These are phyloP conservation scores for Zelopaecilomyces penicillatus DNA, from an alignment of 2,329 filamentous ascomycete genomes.

Conservation along the genomic window DNA sequence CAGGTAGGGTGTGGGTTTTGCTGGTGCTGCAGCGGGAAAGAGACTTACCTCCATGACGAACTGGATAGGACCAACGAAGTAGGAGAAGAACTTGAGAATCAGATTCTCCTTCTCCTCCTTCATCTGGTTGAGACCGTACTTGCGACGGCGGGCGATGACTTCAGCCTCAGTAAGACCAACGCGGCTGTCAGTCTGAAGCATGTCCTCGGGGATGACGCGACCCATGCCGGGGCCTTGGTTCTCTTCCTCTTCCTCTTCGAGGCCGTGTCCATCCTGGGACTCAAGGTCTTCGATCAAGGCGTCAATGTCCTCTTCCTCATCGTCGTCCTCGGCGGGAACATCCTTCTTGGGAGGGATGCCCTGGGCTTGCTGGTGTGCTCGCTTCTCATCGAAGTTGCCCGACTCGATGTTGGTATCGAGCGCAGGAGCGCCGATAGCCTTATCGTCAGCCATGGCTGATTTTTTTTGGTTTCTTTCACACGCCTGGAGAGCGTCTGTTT, in stretches of 20 bases:
- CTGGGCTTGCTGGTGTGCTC: conserved; percentile 24
- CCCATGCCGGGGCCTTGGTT: conserved; percentile 42
- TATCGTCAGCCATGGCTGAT: conserved; percentile 45
- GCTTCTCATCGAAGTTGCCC: conserved; percentile 59
- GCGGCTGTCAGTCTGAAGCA: conserved; percentile 68
- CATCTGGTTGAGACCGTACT: conserved; percentile 81
- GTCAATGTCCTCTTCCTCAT: conserved; percentile 72
- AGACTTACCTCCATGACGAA: conserved; percentile 79
- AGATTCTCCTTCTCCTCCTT: conserved; percentile 85
- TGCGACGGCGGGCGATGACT: conserved; percentile 54
- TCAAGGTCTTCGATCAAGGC: conserved; percentile 81
- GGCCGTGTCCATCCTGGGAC: conserved; percentile 64
- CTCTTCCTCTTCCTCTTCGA: conserved; percentile 53
- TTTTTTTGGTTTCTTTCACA: not conserved
- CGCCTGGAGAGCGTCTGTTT: conserved; percentile 8
- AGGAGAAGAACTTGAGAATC: conserved; percentile 71
- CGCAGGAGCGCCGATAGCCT: conserved; percentile 44
- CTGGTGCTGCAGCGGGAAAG: conserved; percentile 8
- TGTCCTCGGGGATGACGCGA: conserved; percentile 60
- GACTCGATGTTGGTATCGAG: conserved; percentile 57
- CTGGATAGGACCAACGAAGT: conserved; percentile 84
- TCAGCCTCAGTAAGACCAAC: conserved; percentile 65
- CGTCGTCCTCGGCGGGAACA: conserved; percentile 56
- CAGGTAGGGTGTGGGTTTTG: not conserved
- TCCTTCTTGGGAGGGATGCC: conserved; percentile 30